phyloP scores from a whole-genome alignment of 2,329 filamentous ascomycete species.

The Coniochaeta prunicola region DNA sequence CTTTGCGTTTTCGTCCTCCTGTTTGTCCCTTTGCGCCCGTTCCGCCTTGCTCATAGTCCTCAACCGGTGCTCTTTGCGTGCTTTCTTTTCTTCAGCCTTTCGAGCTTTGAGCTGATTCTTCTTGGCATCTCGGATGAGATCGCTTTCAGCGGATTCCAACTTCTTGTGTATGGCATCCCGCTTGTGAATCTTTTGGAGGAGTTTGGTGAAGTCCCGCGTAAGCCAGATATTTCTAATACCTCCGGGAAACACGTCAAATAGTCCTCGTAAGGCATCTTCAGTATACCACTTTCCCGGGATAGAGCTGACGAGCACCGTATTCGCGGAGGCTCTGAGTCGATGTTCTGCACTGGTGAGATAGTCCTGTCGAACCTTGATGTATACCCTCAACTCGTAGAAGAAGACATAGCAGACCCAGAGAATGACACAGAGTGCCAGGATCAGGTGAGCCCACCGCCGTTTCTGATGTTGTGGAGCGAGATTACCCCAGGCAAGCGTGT shows the following conservation, averaged over 20 bases:
- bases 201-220: constrained; percentile 77
- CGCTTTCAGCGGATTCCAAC: constrained; percentile 78
- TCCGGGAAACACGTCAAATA: constrained; percentile 95
- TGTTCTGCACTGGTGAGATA: constrained; percentile 94
- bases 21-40: constrained; percentile 35
- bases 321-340: constrained; percentile 85
- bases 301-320: constrained; percentile 85
- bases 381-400: constrained; percentile 78
- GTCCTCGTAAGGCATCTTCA: constrained; percentile 67
- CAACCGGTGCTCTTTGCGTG: constrained; percentile 43
- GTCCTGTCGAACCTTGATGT: constrained; percentile 88
- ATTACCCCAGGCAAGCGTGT: constrained; percentile 83
- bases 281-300: constrained; percentile 90
- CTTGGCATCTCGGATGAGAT: constrained; percentile 73
- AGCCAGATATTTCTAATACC: constrained; percentile 96
- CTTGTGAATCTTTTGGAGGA: constrained; percentile 76
- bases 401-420: constrained; percentile 82
- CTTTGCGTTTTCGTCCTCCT: constrained; percentile 42
- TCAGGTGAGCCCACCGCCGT: constrained; percentile 77
- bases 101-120: constrained; percentile 67
- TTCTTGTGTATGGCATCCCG: constrained; percentile 63
- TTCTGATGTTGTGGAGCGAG: constrained; percentile 57
- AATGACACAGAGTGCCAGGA: constrained; percentile 72
- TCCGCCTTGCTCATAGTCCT: constrained; percentile 45
- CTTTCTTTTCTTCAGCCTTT: constrained; percentile 56